These are phyloP conservation scores for Spinacia oleracea DNA, from an alignment of 179 eudicot genomes.

Conservation along the genomic window DNA sequence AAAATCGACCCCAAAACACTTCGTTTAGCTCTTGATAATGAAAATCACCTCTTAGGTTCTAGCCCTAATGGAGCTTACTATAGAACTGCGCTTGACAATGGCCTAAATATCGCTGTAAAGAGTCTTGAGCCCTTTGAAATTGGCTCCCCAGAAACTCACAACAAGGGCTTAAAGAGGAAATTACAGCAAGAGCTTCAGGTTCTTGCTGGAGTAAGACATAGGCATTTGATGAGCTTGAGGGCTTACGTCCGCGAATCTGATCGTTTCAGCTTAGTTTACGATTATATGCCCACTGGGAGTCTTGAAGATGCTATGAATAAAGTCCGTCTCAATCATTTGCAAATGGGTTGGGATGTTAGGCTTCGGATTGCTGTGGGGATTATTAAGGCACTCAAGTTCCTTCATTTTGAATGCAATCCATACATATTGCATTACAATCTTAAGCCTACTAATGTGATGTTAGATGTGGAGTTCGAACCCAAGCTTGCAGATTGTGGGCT, in stretches of 20 bases:
- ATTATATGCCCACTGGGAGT: conserved; percentile 72
- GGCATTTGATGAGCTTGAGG: conserved; percentile 78
- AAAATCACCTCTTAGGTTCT: conserved; percentile 58
- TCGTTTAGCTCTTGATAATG: conserved; percentile 56
- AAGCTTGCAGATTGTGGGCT: conserved; percentile 76
- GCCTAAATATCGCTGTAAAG: conserved; percentile 69
- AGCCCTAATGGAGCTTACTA: conserved; percentile 63
- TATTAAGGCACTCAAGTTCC: conserved; percentile 66
- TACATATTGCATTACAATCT: conserved; percentile 66
- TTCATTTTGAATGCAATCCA: conserved; percentile 65
- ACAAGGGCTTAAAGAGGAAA: conserved; percentile 51
- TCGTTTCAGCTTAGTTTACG: conserved; percentile 63
- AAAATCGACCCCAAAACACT: conserved; percentile 62
- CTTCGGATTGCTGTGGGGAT: conserved; percentile 83
- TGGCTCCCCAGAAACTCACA: conserved; percentile 36
- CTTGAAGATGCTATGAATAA: conserved; percentile 67
- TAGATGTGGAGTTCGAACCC: conserved; percentile 75
- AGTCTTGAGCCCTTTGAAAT: conserved; percentile 58
- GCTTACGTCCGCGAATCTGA: conserved; percentile 64
- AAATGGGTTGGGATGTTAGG: conserved; percentile 73
- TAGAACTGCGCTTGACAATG: conserved; percentile 69
- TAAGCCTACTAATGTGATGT: conserved; percentile 83
- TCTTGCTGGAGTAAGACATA: conserved; percentile 64
- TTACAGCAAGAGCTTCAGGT: conserved; percentile 63
- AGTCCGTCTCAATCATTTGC: conserved; percentile 58